Percentiles rank a stretch among this genome's conserved stretches.
Evolutionary conservation across 83 land plant genomes (phyloP).

Genomic region (Picea abies): DNA sequence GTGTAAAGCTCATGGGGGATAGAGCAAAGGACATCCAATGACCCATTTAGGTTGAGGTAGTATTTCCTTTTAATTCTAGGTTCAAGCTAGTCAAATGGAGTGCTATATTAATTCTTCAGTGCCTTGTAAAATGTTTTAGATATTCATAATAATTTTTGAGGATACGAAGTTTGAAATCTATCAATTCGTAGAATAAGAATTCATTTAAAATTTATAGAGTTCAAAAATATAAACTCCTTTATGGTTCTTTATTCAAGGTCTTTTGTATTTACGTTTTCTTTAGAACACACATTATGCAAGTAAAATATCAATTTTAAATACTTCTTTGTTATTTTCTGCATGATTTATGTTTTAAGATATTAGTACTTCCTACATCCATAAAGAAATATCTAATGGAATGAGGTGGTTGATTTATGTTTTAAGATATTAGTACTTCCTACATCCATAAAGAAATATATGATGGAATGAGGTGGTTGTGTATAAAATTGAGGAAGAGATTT

Average conservation of each 20-base stretch:
- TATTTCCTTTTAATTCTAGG: too few species aligned
- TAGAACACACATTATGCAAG: not conserved
- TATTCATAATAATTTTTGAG: too few species aligned
- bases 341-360: not conserved
- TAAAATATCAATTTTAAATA: not conserved
- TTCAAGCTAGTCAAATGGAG: too few species aligned
- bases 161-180: too few species aligned
- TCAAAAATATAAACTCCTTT: not conserved
- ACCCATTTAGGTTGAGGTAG: too few species aligned
- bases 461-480: not conserved
- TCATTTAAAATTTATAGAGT: not conserved
- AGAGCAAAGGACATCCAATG: too few species aligned
- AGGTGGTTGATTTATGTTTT: not conserved
- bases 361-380: not conserved
- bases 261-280: not conserved
- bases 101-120: too few species aligned
- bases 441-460: not conserved
- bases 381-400: not conserved
- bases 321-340: not conserved
- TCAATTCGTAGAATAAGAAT: too few species aligned
- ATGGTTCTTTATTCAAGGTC: not conserved
- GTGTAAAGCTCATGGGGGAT: too few species aligned
- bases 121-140: too few species aligned
- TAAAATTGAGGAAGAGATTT: not conserved
- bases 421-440: not conserved